Percentiles rank a stretch among this genome's conserved stretches.
Evolutionary conservation across 768 basidiomycete genomes (phyloP).

Genomic region (Lactarius indigo): DNA sequence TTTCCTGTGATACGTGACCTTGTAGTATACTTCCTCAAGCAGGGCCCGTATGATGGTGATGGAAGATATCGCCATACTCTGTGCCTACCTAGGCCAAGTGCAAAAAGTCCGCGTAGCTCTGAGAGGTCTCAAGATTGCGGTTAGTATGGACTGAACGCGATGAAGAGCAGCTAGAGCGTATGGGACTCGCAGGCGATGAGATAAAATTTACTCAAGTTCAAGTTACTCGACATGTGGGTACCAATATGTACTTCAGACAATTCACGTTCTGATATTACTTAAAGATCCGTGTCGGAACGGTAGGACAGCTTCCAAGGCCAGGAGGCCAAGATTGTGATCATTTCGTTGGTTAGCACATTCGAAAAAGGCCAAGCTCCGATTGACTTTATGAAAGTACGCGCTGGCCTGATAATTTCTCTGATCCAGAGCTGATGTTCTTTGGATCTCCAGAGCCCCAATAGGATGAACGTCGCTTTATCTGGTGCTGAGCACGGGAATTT

Average conservation of each 20-base stretch:
- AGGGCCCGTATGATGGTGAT: conserved; percentile 43
- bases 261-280: not conserved
- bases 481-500: conserved; percentile 72
- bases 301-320: conserved; percentile 80
- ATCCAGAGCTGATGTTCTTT: conserved; percentile 31
- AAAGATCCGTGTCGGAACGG: conserved; percentile 68
- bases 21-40: conserved; percentile 52
- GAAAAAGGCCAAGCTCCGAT: conserved; percentile 41
- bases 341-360: conserved; percentile 61
- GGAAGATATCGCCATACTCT: conserved; percentile 54
- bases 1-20: conserved; percentile 50
- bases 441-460: conserved; percentile 31
- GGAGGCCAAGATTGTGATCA: too few relatives aligned
- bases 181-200: conserved; percentile 40
- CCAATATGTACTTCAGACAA: not conserved
- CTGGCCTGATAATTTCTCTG: not conserved
- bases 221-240: conserved; percentile 50
- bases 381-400: conserved; percentile 69
- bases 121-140: conserved; percentile 45
- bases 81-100: conserved; percentile 52
- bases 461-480: conserved; percentile 61
- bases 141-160: conserved; percentile 70
- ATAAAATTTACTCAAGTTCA: conserved; percentile 44
- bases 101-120: conserved; percentile 43
- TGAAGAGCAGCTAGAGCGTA: conserved; percentile 52